Conservation (phyloP, 2,329 filamentous ascomycete genomes). For the Monosporascus ibericus region DNA sequence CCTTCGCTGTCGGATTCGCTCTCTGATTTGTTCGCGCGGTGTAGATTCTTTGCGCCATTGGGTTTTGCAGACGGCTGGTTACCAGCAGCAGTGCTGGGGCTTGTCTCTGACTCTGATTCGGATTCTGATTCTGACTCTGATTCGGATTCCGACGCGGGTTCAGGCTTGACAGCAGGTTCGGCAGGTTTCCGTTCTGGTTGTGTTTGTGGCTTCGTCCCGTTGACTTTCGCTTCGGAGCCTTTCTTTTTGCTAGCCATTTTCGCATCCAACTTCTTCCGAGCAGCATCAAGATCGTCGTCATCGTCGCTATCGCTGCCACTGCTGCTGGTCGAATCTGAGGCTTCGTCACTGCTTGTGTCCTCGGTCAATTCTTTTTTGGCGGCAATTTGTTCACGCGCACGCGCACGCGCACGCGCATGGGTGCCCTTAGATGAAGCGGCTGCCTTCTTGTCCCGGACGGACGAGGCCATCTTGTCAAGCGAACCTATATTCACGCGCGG, state of each 20-base stretch:
- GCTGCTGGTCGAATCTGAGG: conserved; percentile 26
- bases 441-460: conserved; percentile 19
- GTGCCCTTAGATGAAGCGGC: conserved; percentile 11
- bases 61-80: conserved; percentile 9
- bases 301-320: conserved; percentile 29
- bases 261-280: conserved; percentile 26
- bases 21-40: conserved; percentile 9
- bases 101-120: conserved; percentile 6
- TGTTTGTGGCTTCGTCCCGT: conserved; percentile 12
- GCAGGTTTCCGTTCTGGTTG: conserved; percentile 10
- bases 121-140: conserved; percentile 5
- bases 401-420: conserved; percentile 6
- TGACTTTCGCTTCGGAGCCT: conserved; percentile 14
- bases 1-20: conserved; percentile 17
- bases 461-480: conserved; percentile 16
- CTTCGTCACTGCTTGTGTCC: conserved; percentile 26
- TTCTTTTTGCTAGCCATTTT: conserved; percentile 24
- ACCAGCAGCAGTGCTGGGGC: conserved; percentile 10
- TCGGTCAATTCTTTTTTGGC: conserved; percentile 15
- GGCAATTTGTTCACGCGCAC: conserved; percentile 9
- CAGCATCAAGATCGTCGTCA: conserved; percentile 23
- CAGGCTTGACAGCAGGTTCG: conserved; percentile 7
- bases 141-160: conserved; percentile 7
- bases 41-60: conserved; percentile 16
- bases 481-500: conserved; percentile 9